Evolutionary conservation across 352 stramenopile species (phyloP), one percentile per base, ranked within the genome.

Genomic region (Elongisporangium undulatum): DNA sequence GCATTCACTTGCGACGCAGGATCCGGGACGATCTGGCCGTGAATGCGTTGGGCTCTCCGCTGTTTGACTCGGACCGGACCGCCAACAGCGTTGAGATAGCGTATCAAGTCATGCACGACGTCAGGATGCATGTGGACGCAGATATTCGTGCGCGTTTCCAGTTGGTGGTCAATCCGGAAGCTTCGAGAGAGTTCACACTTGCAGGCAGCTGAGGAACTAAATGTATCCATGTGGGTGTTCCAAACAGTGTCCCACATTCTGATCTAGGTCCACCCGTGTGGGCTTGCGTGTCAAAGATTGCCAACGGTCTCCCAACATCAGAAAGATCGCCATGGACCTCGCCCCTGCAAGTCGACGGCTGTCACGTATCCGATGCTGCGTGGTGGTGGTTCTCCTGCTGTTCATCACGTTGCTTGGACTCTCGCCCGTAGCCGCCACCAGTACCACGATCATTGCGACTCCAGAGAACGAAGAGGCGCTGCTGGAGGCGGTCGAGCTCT

Each of bases 31-130:
- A 72, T 16, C 55, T 94, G 4, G 72, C 68, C 19, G 21, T 49
- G 0, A 49, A 79, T 6, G 59, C 63, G 6, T 34, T 89, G 17
- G 53, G 49, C 3, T 83, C 73, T 2, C 82, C 85, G 3, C 69
- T 96, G 4, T 96, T 97, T 53, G 86, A 97, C 55, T 89, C 74
- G 3, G 61, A 58, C 21, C 70, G 71, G 34, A 93, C 69, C 20
- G 75, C 72, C 0, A 13, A 61, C 22, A 77, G 78, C 52, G 77
- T 97, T 15, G 90, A 98, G 58, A 26, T 55, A 0, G 76, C 82
- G 24, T 90, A 88, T n/a, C 68, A 82, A 59, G 59, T 60, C 12
- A 83, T 91, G 75, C 74, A 85, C 50, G 83, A 92, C 49, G 53
- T 92, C 8, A 64, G 45, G 12, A 75, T 76, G 53, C 61, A 65